Conservation (phyloP, 768 basidiomycete genomes). For the Scleroderma citrinum region DNA sequence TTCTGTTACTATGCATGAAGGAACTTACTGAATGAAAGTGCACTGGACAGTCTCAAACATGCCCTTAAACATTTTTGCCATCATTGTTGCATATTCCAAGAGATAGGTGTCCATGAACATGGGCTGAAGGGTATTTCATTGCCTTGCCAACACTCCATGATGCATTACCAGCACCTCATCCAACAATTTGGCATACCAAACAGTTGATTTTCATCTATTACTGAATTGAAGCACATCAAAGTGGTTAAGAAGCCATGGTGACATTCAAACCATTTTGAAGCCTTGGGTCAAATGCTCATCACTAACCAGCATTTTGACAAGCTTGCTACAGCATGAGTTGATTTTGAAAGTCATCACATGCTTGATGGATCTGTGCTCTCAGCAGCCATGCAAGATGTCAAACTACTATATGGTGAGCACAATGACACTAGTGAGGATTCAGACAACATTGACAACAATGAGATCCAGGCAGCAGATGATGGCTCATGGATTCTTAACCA, state of each 20-base stretch:
- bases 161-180: slow-evolving; percentile 21
- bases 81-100: neutral
- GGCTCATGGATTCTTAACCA: neutral
- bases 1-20: slow-evolving; percentile 17
- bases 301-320: slow-evolving; percentile 21
- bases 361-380: neutral
- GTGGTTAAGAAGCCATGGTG: slow-evolving; percentile 24
- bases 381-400: neutral
- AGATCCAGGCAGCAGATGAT: neutral
- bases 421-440: too few species aligned
- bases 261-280: slow-evolving; percentile 2
- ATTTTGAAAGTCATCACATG: neutral
- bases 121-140: slow-evolving; percentile 16
- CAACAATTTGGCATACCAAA: slow-evolving; percentile 21
- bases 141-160: slow-evolving; percentile 26
- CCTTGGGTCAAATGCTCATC: slow-evolving; percentile 10
- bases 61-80: neutral
- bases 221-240: slow-evolving; percentile 11
- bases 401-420: neutral
- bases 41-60: neutral
- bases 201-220: slow-evolving; percentile 15
- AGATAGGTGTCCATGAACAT: slow-evolving; percentile 7
- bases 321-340: neutral
- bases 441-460: neutral
- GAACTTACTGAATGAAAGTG: slow-evolving; percentile 9